A percentile compares a stretch with the other conserved stretches of the same genome.
These are phyloP conservation scores for Aspergillus eucalypticola DNA, from an alignment of 2,329 filamentous ascomycete genomes.

Conservation along the genomic window DNA sequence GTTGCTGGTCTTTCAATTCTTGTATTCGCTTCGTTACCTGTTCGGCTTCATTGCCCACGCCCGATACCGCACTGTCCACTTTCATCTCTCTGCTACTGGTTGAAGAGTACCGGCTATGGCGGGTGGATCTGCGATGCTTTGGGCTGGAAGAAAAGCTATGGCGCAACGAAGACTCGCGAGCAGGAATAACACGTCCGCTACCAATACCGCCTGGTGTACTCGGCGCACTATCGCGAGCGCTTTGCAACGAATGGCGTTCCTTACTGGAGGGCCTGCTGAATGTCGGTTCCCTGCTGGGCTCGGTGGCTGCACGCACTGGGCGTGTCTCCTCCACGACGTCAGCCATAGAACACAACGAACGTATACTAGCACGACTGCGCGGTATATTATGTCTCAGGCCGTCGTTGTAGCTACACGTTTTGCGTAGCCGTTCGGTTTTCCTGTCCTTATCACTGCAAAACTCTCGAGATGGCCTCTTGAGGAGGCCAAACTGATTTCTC, in stretches of 20 bases:
- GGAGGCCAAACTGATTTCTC: conserved; percentile 34
- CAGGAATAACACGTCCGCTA: conserved; percentile 61
- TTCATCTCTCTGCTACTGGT: conserved; percentile 43
- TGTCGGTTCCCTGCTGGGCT: conserved; percentile 19
- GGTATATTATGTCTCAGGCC: conserved; percentile 35
- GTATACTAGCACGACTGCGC: conserved; percentile 41
- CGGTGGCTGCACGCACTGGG: conserved; percentile 22
- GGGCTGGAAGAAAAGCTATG: conserved; percentile 55
- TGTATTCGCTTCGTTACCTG: conserved; percentile 60
- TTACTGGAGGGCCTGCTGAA: conserved; percentile 26
- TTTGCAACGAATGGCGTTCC: conserved; percentile 40
- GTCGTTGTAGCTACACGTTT: conserved; percentile 37
- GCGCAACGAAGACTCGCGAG: conserved; percentile 67
- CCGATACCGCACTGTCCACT: conserved; percentile 41
- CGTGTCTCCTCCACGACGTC: conserved; percentile 43
- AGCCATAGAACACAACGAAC: conserved; percentile 45
- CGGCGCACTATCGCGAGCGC: conserved; percentile 25
- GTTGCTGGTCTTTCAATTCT: conserved; percentile 59
- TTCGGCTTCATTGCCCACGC: conserved; percentile 50
- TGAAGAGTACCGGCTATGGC: conserved; percentile 43
- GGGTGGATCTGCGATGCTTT: conserved; percentile 56
- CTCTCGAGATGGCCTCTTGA: conserved; percentile 42
- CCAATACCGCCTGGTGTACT: conserved; percentile 41
- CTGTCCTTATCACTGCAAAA: conserved; percentile 39
- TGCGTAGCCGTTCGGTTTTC: conserved; percentile 35